Evolutionary conservation across 208 protist species (phyloP).

Genomic region (Leishmania tarentolae): DNA sequence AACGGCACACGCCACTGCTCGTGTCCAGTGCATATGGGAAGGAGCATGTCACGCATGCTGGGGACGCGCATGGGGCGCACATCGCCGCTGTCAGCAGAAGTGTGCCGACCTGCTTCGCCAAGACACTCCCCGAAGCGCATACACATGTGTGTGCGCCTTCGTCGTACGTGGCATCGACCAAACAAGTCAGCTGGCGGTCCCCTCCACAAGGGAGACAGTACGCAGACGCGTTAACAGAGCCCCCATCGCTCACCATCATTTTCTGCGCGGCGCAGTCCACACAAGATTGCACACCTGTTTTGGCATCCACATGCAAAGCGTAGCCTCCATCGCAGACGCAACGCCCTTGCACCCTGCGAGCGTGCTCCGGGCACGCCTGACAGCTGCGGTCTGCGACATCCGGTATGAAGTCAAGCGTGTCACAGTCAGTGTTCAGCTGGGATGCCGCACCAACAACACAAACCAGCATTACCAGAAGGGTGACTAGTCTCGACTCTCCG

Average conservation of each 20-base stretch:
- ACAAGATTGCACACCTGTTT: slow-evolving; percentile 24
- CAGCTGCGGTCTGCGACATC: slow-evolving; percentile 20
- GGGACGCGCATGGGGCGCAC: slow-evolving; percentile 40
- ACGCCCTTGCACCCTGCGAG: slow-evolving; percentile 8
- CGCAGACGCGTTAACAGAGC: slow-evolving; percentile 32
- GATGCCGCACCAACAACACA: slow-evolving; percentile 1
- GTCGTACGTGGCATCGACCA: slow-evolving; percentile 42
- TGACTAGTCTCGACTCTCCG: neutral
- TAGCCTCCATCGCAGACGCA: slow-evolving; percentile 44
- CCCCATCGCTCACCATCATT: slow-evolving; percentile 37
- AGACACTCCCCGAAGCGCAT: slow-evolving; percentile 39
- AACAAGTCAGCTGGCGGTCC: slow-evolving; percentile 29
- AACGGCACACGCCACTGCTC: slow-evolving; percentile 26
- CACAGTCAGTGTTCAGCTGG: slow-evolving; percentile 1
- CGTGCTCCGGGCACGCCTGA: slow-evolving; percentile 20
- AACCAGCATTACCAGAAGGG: neutral
- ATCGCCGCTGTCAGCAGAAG: slow-evolving; percentile 43
- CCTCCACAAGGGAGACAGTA: slow-evolving; percentile 54
- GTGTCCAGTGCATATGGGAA: slow-evolving; percentile 41
- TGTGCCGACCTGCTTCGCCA: slow-evolving; percentile 40
- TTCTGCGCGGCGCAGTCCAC: slow-evolving; percentile 34
- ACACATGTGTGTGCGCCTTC: slow-evolving; percentile 26
- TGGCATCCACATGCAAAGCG: slow-evolving; percentile 11
- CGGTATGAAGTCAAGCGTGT: slow-evolving; percentile 14
- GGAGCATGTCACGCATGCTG: slow-evolving; percentile 33